Conservation (phyloP, 179 eudicot species). For the Patellifolia procumbens region DNA sequence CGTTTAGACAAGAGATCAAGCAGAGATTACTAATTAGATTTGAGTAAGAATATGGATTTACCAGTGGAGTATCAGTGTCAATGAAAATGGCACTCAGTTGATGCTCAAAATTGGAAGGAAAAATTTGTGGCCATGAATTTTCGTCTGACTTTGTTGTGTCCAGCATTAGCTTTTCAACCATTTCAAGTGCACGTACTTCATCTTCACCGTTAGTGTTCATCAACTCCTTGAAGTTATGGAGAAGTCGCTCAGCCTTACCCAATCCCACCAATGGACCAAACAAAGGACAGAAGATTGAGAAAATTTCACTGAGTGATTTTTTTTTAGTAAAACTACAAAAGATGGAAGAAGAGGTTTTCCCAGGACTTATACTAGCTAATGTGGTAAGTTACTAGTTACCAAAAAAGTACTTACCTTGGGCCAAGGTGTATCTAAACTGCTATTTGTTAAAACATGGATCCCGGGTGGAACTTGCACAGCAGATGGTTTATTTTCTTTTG, state of each 20-base stretch:
- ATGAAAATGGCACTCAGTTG: constrained; percentile 72
- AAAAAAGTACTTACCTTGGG: constrained; percentile 49
- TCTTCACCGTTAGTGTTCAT: constrained; percentile 31
- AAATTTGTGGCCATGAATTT: constrained; percentile 50
- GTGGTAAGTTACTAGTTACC: background rate
- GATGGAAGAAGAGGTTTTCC: background rate
- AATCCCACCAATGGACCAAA: background rate
- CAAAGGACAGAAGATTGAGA: background rate
- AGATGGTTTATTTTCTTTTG: constrained; percentile 38
- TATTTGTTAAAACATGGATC: constrained; percentile 70
- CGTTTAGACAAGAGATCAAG: background rate
- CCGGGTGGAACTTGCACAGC: constrained; percentile 52
- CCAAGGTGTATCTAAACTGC: constrained; percentile 71
- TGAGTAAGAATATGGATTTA: constrained; percentile 21
- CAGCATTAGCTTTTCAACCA: constrained; percentile 70
- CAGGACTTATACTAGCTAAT: background rate
- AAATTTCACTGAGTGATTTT: background rate
- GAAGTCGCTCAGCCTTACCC: constrained; percentile 55
- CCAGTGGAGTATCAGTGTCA: constrained; percentile 49
- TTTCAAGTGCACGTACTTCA: constrained; percentile 49
- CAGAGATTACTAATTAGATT: background rate
- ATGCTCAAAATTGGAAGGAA: constrained; percentile 48
- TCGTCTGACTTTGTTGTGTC: constrained; percentile 58
- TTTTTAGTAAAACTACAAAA: background rate
- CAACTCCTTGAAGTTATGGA: constrained; percentile 43